Evolutionary conservation across 2,329 filamentous ascomycete genomes (phyloP), one percentile per base, ranked within the genome.

Genomic region (Didymella segeticola): DNA sequence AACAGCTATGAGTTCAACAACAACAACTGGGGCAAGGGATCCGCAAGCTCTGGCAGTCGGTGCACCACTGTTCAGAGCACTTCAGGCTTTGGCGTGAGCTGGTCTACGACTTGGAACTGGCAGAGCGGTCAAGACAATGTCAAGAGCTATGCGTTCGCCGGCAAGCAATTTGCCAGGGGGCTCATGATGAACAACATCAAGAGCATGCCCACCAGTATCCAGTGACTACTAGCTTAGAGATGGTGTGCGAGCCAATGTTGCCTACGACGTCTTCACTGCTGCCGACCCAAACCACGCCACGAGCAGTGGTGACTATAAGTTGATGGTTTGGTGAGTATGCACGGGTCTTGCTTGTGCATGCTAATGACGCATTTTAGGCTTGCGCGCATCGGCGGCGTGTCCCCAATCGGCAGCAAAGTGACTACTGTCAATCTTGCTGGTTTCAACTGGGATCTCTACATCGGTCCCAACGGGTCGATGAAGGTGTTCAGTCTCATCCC

Each of bases 401-500:
- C 53, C 23, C 62, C 60, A 23, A 66, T 66, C 33, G 60, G 61
- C 37, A 56, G 29, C 53, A 62, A 57, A 33, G 45, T 56, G 46
- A 53, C 49, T 10, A 61, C 50, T 31, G 59, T 64, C 22, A 82
- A 75, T 22, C 77, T 88, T 52, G 81, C 67, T 42, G 83, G 82
- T 34, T 67, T 73, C 38, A 70, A 62, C 8, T 88, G 81, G 80
- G 78, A 82, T 34, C 75, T 88, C 37, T 87, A 80, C 74, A 76
- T 76, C 50, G 86, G 86, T 17, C 73, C 69, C n/a, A 87, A 87
- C 61, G 83, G 83, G 33, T 67, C 70, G 47, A 86, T 79, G 68
- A 81, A 79, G 11, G 85, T 88, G n/a, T 87, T 80, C 75, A 84
- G 80, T 64, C 88, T 85, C 61, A 79, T 85, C 9, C 78, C 60